Conservation (phyloP, 306 rosid genomes). For the Cucurbita argyrosperma region DNA sequence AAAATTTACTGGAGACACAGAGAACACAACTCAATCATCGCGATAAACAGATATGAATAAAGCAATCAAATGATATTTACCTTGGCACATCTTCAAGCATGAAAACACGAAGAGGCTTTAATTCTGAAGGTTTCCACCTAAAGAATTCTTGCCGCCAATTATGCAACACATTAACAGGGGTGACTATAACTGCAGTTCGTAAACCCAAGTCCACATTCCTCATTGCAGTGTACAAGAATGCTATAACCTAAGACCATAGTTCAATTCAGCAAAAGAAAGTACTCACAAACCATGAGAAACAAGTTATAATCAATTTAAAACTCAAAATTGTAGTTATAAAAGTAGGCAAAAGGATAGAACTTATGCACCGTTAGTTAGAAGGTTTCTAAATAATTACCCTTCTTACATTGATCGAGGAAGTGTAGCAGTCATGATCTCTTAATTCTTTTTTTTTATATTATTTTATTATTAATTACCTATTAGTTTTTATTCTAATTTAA, state of each 20-base stretch:
- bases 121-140: conserved; percentile 86
- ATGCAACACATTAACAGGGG: conserved; percentile 91
- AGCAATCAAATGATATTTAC: conserved; percentile 17
- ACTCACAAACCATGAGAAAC: background rate
- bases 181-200: conserved; percentile 78
- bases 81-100: conserved; percentile 92
- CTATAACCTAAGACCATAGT: conserved; percentile 57
- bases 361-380: background rate
- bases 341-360: background rate
- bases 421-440: background rate
- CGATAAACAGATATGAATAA: background rate
- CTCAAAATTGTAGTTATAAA: background rate
- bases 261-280: background rate
- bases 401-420: background rate
- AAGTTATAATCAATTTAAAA: background rate
- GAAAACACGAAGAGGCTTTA: conserved; percentile 61
- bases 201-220: conserved; percentile 75
- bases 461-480: background rate
- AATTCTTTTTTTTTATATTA: background rate
- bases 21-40: background rate
- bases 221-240: conserved; percentile 92
- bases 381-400: background rate
- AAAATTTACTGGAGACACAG: background rate
- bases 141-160: conserved; percentile 93
- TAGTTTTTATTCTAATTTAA: background rate